Conservation (phyloP, 2,329 filamentous ascomycete genomes). For the Metarhizium robertsii region DNA sequence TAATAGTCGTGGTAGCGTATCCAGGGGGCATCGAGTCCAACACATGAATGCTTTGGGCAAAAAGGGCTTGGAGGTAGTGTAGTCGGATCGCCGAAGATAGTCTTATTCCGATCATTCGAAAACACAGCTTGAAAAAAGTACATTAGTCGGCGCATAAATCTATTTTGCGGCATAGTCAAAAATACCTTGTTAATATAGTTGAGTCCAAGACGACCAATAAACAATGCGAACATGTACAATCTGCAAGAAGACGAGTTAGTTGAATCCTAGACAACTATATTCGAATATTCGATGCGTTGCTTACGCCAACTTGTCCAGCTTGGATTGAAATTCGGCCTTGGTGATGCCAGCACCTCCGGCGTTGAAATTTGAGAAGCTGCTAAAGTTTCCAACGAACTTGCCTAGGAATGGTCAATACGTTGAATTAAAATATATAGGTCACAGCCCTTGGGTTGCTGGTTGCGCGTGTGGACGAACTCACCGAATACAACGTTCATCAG, state of each 20-base stretch:
- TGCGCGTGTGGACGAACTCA: conserved; percentile 13
- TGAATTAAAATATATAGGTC: neutral
- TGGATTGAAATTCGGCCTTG: conserved; percentile 28
- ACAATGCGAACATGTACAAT: conserved; percentile 62
- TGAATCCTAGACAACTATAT: neutral
- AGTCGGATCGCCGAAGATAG: conserved; percentile 53
- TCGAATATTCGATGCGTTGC: conserved; percentile 6
- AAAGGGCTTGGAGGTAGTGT: conserved; percentile 54
- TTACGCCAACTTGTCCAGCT: conserved; percentile 36
- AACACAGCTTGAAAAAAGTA: conserved; percentile 34
- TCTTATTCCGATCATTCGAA: conserved; percentile 53
- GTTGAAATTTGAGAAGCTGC: conserved; percentile 25
- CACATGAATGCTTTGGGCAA: conserved; percentile 57
- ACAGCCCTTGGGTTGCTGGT: neutral
- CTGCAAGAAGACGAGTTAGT: conserved; percentile 20
- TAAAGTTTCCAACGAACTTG: conserved; percentile 39
- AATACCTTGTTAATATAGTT: conserved; percentile 50
- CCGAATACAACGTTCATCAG: conserved; percentile 53
- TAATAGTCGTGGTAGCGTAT: conserved; percentile 53
- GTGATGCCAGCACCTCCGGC: conserved; percentile 18
- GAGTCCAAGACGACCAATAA: conserved; percentile 54
- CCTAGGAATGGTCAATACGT: conserved; percentile 17
- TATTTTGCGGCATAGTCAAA: neutral
- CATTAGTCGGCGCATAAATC: neutral
- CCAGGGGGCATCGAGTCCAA: conserved; percentile 58